Base-by-base conservation (phyloP, 352 stramenopile genomes). In the Phytophthora melonis region DNA sequence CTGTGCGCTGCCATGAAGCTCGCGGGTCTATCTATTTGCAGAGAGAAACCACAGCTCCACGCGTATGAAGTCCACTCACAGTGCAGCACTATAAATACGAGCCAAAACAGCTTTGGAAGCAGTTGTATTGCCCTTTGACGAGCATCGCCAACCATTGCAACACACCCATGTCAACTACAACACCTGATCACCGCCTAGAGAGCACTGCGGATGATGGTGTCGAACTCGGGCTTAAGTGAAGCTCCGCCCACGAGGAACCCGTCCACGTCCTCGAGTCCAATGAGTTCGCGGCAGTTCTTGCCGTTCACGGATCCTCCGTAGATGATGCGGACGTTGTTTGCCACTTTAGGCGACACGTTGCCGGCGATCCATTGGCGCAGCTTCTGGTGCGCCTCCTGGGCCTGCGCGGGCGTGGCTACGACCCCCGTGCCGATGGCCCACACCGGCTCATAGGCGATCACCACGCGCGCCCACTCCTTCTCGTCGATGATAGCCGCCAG, bases 381-480 rank as follows among this genome's bases (percentile, higher is more conserved):
- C 64, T 95, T 93, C 72, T 97, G 89, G 82, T 98, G 94, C 1
- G 91, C 84, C 19, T 93, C 90, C 83, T 99, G 97, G 2, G 97
- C 97, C 81, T 99, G 97, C 71, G 97, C 95, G 4, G 97, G 94
- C 32, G 95, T 98, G 53, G 97, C 97, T n/a, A 97, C 97, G 41
- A 99, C 88, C 11, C 97, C 97, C 59, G 97, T 99, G 76, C 97
- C 97, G 79, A 99, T 99, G 34, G 97, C 97, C 97, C 97, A 99
- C 68, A 99, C 98, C 16, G 97, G 97, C 79, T 98, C 95, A 77
- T 99, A 99, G 19, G 97, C 97, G 76, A 99, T 95, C 53, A 98
- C 97, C 58, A 99, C 78, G 59, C 81, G 82, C 41, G 79, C 72
- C 87, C 86, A 94, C 39, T 92, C 83, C 55, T 86, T 76, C 58